Evolutionary conservation across 805 yeast species (phyloP).

Genomic region (Schwanniomyces occidentalis): DNA sequence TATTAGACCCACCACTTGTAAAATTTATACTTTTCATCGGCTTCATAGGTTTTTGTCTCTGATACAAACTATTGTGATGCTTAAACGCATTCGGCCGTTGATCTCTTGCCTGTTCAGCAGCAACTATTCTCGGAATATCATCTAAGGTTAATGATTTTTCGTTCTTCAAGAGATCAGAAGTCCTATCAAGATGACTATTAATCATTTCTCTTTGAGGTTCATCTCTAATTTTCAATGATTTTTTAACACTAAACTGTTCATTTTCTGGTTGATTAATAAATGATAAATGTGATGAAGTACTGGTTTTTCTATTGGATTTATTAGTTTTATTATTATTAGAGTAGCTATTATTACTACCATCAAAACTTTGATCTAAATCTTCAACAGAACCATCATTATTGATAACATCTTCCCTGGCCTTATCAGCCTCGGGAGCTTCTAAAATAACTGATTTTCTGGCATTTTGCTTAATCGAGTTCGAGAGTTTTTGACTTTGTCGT

Average conservation of each 20-base stretch:
- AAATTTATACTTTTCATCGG: constrained; percentile 22
- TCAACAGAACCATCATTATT: constrained; percentile 16
- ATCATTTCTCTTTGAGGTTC: constrained; percentile 38
- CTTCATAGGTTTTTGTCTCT: constrained; percentile 30
- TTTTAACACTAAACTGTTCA: constrained; percentile 24
- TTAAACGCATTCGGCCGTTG: constrained; percentile 90
- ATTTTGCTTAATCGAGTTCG: constrained; percentile 54
- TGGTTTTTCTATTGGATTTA: constrained; percentile 13
- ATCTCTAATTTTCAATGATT: constrained; percentile 31
- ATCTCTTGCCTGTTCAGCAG: constrained; percentile 94
- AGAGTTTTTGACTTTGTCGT: constrained; percentile 62
- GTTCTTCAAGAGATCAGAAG: constrained; percentile 69
- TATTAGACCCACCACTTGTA: constrained; percentile 7
- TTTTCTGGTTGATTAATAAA: constrained; percentile 23
- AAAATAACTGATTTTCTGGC: constrained; percentile 67
- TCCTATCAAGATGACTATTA: constrained; percentile 51
- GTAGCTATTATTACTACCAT: constrained; percentile 1
- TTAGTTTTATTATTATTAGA: background rate
- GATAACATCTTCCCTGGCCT: constrained; percentile 29
- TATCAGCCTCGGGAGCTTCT: constrained; percentile 58
- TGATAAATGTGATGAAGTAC: constrained; percentile 29
- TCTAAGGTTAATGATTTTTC: constrained; percentile 89
- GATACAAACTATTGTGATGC: constrained; percentile 59
- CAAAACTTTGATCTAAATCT: constrained; percentile 10
- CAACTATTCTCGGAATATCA: constrained; percentile 95